Conservation (phyloP, 176 grass and related monocot genomes). For the Oryza glumipatula region DNA sequence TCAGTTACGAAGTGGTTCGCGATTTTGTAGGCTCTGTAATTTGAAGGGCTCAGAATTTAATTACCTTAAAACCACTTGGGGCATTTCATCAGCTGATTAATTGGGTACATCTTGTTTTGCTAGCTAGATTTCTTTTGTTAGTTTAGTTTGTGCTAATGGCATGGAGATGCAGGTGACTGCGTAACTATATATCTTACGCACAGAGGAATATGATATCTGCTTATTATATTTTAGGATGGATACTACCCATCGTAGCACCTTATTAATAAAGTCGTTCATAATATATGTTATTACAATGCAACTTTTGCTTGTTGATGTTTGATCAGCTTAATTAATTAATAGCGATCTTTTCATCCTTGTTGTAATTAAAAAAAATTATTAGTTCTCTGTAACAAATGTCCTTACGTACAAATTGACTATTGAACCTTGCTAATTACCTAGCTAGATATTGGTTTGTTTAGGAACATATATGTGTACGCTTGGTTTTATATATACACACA, state of each 20-base stretch:
- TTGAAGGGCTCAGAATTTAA: background rate
- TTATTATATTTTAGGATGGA: slow-evolving; percentile 25
- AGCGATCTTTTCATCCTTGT: background rate
- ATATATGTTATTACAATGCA: background rate
- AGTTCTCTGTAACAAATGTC: background rate
- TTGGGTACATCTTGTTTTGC: background rate
- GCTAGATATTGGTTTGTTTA: background rate
- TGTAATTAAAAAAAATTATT: background rate
- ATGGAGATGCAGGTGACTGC: slow-evolving; percentile 29
- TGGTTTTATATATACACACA: background rate
- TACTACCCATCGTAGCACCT: background rate
- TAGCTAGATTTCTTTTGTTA: slow-evolving; percentile 22
- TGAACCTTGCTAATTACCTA: background rate
- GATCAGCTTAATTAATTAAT: background rate
- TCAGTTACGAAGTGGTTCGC: background rate
- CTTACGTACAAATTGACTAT: background rate
- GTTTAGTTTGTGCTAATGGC: slow-evolving; percentile 9
- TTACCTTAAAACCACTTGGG: background rate
- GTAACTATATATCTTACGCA: background rate
- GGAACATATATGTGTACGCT: background rate
- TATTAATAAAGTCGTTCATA: background rate
- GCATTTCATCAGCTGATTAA: background rate
- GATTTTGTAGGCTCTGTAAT: background rate
- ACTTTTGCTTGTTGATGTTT: background rate
- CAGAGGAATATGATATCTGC: background rate